Evolutionary conservation across 257 asterid species (phyloP).

Genomic region (Scutellaria barbata): DNA sequence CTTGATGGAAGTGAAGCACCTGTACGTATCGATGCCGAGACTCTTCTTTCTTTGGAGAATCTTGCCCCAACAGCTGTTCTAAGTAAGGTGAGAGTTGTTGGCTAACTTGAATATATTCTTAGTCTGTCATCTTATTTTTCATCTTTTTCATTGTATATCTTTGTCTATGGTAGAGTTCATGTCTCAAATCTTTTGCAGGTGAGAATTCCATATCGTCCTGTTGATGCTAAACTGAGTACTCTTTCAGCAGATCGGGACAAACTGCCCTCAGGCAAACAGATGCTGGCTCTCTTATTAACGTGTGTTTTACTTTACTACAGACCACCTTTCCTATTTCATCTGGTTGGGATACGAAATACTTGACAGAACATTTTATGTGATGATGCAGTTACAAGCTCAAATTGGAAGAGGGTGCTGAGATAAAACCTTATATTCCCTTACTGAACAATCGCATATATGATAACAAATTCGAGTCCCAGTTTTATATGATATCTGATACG

Average conservation of each 20-base stretch:
- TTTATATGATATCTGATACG: constrained; percentile 93
- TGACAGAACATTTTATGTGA: constrained; percentile 38
- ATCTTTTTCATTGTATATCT: constrained; percentile 1
- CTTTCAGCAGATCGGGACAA: constrained; percentile 88
- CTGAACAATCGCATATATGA: constrained; percentile 96
- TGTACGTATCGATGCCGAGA: constrained; percentile 76
- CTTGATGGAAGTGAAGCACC: constrained; percentile 99
- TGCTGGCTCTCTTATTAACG: constrained; percentile 77
- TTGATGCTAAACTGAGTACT: constrained; percentile 75
- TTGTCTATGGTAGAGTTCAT: constrained; percentile 11
- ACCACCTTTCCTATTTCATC: constrained; percentile 26
- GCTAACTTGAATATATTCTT: constrained; percentile 15
- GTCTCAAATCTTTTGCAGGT: constrained; percentile 57
- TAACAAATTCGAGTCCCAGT: constrained; percentile 94
- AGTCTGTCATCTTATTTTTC: neutral
- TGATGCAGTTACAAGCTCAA: constrained; percentile 88
- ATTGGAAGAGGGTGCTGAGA: constrained; percentile 82
- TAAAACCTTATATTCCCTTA: constrained; percentile 86
- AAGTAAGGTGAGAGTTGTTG: constrained; percentile 64
- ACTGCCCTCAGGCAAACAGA: constrained; percentile 92
- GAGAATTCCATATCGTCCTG: constrained; percentile 84
- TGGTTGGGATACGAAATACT: constrained; percentile 19
- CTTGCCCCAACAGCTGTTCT: constrained; percentile 85
- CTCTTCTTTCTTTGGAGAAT: constrained; percentile 82
- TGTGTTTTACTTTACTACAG: constrained; percentile 46